Conservation (phyloP, 345 rosid genomes). For the Populus tremula region DNA sequence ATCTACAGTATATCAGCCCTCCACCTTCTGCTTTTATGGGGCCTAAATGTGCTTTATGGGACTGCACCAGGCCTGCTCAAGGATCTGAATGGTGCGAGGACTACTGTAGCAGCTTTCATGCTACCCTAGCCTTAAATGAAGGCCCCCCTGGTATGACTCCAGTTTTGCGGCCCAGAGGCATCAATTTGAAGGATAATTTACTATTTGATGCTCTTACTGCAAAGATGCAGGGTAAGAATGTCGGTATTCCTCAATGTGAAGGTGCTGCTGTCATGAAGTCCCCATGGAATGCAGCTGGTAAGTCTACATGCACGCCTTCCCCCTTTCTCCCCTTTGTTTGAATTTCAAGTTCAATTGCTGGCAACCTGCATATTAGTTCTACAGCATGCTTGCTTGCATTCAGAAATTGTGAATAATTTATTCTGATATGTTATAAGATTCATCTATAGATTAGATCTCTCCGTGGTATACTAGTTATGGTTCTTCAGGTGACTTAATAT, state of each 20-base stretch:
- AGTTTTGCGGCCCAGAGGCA: conserved; percentile 72
- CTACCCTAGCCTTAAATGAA: conserved; percentile 57
- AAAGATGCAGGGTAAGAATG: conserved; percentile 67
- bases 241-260: conserved; percentile 83
- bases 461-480: not conserved
- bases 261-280: conserved; percentile 80
- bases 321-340: not conserved
- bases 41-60: conserved; percentile 91
- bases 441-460: not conserved
- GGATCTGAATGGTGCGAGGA: conserved; percentile 52
- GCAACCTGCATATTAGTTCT: not conserved
- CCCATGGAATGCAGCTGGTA: conserved; percentile 87
- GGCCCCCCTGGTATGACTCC: conserved; percentile 61
- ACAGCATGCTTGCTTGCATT: not conserved
- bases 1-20: conserved; percentile 45
- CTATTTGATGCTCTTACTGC: conserved; percentile 58
- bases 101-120: conserved; percentile 78
- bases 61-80: conserved; percentile 82
- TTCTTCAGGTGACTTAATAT: not conserved
- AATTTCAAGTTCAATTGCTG: not conserved
- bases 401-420: not conserved
- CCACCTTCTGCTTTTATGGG: conserved; percentile 82
- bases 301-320: conserved; percentile 5
- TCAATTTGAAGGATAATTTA: conserved; percentile 66
- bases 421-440: not conserved